Percentiles rank a stretch among this genome's conserved stretches.
These are phyloP conservation scores for Oryza officinalis DNA, from an alignment of 176 grass and related monocot species.

Conservation along the genomic window DNA sequence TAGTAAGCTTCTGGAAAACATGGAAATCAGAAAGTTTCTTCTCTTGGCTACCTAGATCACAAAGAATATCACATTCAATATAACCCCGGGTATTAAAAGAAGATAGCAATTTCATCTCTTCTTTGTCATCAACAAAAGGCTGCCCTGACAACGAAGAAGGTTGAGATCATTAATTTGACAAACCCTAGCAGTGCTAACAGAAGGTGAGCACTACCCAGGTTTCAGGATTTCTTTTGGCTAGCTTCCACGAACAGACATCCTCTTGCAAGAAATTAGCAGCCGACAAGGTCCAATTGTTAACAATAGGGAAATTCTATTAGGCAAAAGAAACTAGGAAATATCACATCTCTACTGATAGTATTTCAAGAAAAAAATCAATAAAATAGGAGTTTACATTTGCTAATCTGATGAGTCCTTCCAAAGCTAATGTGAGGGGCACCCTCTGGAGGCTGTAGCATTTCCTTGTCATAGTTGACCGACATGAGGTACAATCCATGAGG, in stretches of 20 bases:
- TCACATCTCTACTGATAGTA: not conserved
- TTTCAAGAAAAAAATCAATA: slow-evolving; percentile 54
- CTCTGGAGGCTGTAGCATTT: slow-evolving; percentile 67
- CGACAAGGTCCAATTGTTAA: not conserved
- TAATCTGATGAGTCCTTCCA: slow-evolving; percentile 68
- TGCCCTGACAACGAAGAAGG: slow-evolving; percentile 38
- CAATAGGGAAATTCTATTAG: slow-evolving; percentile 5
- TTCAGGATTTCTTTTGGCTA: not conserved
- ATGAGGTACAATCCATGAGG: slow-evolving; percentile 85
- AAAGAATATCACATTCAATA: too few relatives aligned
- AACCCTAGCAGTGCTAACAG: slow-evolving; percentile 45
- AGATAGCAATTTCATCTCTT: not conserved
- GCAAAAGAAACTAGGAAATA: slow-evolving; percentile 9
- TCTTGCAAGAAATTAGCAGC: slow-evolving; percentile 14
- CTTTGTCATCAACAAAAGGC: not conserved
- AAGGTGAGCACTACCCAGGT: slow-evolving; percentile 41
- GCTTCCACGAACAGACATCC: not conserved
- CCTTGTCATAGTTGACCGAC: slow-evolving; percentile 79
- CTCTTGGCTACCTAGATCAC: too few relatives aligned
- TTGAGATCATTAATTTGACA: slow-evolving; percentile 47
- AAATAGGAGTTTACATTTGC: slow-evolving; percentile 86
- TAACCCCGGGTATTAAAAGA: too few relatives aligned
- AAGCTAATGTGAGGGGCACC: slow-evolving; percentile 69
- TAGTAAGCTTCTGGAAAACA: too few relatives aligned
- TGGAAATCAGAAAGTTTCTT: too few relatives aligned